Evolutionary conservation across 192 early-diverging fungal species (phyloP).

Genomic region (Rhizophagus prolifer): DNA sequence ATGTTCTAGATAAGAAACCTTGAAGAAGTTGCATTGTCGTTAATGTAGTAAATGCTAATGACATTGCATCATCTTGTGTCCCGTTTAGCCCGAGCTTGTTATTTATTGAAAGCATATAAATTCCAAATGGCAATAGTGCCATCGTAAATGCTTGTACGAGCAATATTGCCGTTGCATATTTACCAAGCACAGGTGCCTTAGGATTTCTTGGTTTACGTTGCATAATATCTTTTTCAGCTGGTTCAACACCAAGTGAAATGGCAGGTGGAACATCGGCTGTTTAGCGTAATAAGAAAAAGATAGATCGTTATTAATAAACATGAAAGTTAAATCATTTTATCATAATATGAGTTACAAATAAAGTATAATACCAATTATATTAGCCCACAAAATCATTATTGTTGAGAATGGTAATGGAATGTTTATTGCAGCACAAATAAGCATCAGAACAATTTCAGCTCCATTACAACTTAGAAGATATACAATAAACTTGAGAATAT

Average conservation of each 20-base stretch:
- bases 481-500: slow-evolving; percentile 97
- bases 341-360: neutral
- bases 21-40: slow-evolving; percentile 89
- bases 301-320: neutral
- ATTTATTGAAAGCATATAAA: slow-evolving; percentile 55
- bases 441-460: slow-evolving; percentile 90
- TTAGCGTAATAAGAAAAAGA: neutral
- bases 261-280: slow-evolving; percentile 94
- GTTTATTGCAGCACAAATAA: slow-evolving; percentile 74
- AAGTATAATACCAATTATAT: slow-evolving; percentile 75
- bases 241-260: slow-evolving; percentile 90
- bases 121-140: slow-evolving; percentile 60
- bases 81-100: neutral
- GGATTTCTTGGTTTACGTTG: slow-evolving; percentile 75
- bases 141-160: slow-evolving; percentile 73
- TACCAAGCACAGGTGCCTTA: slow-evolving; percentile 70
- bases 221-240: slow-evolving; percentile 85
- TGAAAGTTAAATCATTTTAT: too few relatives aligned
- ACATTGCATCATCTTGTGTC: slow-evolving; percentile 44
- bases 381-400: slow-evolving; percentile 95
- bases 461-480: slow-evolving; percentile 93
- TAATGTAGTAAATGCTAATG: slow-evolving; percentile 75
- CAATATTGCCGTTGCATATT: slow-evolving; percentile 61
- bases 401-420: slow-evolving; percentile 85
- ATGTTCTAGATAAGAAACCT: slow-evolving; percentile 78